Base-by-base conservation (phyloP, 805 yeast species). In the Wickerhamiella bombiphila region DNA sequence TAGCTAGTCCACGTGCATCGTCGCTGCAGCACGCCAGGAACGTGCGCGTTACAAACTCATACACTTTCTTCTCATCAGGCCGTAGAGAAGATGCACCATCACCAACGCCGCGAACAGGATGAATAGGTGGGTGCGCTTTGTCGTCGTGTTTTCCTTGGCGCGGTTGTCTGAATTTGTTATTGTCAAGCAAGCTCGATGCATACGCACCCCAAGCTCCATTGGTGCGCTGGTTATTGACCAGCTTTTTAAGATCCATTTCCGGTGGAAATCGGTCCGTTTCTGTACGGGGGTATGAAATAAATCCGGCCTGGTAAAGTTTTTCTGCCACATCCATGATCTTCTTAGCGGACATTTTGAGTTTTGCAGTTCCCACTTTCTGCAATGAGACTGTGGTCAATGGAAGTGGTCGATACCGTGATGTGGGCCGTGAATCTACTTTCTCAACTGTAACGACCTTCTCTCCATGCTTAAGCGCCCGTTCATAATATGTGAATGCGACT, bases 111-210 rank as follows among this genome's bases (percentile, higher is more conserved):
- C 44, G 51, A 8, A 82, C 74, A 0, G 99, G 99, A 57, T 91
- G 96, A 41, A 91, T 91, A 0, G 99, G 96, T 3, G 98, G 97
- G 68, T 91, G 99, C 18, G 98, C 97, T 53, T 83, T 76, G 60
- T 91, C 99, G 52, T 85, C 80, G 52, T 81, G 76, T 9, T 63
- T 67, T 3, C 99, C 99, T 29, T 66, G 65, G 36, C 97, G 61
- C 0, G 99, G 98, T 3, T 51, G 51, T n/a, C 65, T 51, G 50
- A 69, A 80, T 29, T 65, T 67, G 24, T 65, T 66, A n/a, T 16
- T 11, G 6, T 58, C 56, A 5, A 70, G 37, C 5, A 76, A 48
- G 2, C 42, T 41, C 8, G 48, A 46, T 0, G 94, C 88, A 52
- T 80, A 85, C 0, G 45, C 42, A 0, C 94, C 93, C 94, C 95